Conservation (phyloP, 129 eudicot genomes). For the Arctium lappa region DNA sequence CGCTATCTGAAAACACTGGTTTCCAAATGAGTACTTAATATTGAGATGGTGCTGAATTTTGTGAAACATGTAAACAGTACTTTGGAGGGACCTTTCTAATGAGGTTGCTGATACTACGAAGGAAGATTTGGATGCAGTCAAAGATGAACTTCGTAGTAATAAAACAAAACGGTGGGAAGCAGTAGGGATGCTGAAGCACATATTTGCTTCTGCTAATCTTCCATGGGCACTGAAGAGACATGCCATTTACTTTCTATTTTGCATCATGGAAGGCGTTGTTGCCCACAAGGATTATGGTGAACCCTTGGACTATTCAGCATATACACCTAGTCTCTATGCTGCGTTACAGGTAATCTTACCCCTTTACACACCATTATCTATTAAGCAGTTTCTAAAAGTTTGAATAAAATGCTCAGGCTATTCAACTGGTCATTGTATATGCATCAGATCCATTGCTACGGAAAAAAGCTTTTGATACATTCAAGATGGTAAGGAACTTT, state of each 20-base stretch:
- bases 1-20: not conserved
- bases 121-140: slow-evolving; percentile 51
- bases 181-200: slow-evolving; percentile 63
- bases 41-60: not conserved
- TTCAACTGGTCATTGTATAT: slow-evolving; percentile 72
- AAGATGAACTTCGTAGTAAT: slow-evolving; percentile 45
- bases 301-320: slow-evolving; percentile 42
- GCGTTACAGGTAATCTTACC: slow-evolving; percentile 65
- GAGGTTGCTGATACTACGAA: slow-evolving; percentile 51
- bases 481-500: slow-evolving; percentile 59
- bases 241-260: slow-evolving; percentile 50
- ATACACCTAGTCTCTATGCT: slow-evolving; percentile 55
- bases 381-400: slow-evolving; percentile 5
- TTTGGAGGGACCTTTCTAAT: slow-evolving; percentile 62
- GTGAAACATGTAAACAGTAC: slow-evolving; percentile 45
- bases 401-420: slow-evolving; percentile 48
- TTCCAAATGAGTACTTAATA: slow-evolving; percentile 1
- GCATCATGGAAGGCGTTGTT: slow-evolving; percentile 53
- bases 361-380: not conserved
- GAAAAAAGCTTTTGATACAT: slow-evolving; percentile 63
- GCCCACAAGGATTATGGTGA: slow-evolving; percentile 33
- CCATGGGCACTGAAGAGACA: slow-evolving; percentile 70
- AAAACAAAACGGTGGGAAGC: slow-evolving; percentile 85
- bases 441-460: slow-evolving; percentile 67
- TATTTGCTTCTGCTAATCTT: slow-evolving; percentile 53